Base-by-base conservation (phyloP, 2,329 filamentous ascomycete species). In the Pleochaeta shiraiana region DNA sequence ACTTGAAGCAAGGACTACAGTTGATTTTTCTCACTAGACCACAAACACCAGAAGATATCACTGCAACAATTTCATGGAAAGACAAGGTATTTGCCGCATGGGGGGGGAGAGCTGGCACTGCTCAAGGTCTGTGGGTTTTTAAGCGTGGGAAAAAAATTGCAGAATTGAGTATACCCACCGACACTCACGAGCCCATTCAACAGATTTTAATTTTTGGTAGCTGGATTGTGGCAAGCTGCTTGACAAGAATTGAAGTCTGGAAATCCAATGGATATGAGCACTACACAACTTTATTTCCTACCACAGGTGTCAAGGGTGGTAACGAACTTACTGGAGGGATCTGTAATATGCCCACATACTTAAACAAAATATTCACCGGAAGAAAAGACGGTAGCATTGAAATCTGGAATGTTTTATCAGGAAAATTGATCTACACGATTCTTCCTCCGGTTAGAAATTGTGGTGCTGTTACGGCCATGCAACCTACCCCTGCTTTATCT, bases 371-470 rank as follows among this genome's bases (percentile, higher is more conserved):
- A 55, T 90, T 97, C 68, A 87, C 90, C 2, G 95, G 90, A 11
- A 85, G 90, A 70, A 82, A 82, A 67, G 90, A 98, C 73, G 93
- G 93, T 6, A 87, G 85, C 74, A 85, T 96, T 9, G 93, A 98
- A 72, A 95, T 98, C 63, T 98, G 93, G 92, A 98, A 98, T 72
- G 78, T 98, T 66, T 95, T 87, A 72, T 95, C 89, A 3, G 91
- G 83, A 60, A 95, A 95, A 74, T 79, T 96, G 64, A 83, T 98
- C 31, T 95, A 96, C 74, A 95, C 90, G 1, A 85, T 98, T 63
- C 77, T 93, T 16, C 88, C 93, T 0, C 85, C 88, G 0, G 81
- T 82, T 9, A 78, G 85, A 1, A 80, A 84, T 63, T 86, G 83
- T 69, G 92, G 91, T 59, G 79, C 87, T 16, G 88, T 97, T n/a